A percentile compares a stretch with the other conserved stretches of the same genome.
phyloP scores from a whole-genome alignment of 2,329 filamentous ascomycete genomes.

The Erysiphe pulchra region DNA sequence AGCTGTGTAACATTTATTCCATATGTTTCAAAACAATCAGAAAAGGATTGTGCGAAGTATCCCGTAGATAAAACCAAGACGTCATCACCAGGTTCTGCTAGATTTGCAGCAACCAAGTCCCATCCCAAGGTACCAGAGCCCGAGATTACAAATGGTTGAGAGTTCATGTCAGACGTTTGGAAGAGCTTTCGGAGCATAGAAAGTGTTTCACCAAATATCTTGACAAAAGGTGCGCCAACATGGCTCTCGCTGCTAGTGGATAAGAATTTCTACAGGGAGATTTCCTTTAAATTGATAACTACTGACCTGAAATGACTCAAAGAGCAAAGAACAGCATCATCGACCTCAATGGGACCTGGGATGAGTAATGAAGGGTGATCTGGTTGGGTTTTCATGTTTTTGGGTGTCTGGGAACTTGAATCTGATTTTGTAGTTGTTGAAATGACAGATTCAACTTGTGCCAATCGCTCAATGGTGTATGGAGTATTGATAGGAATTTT shows the following conservation, averaged over 20 bases:
- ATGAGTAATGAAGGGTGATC: conserved; percentile 60
- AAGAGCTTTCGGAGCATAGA: conserved; percentile 78
- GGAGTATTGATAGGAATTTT: conserved; percentile 13
- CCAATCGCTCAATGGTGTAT: conserved; percentile 7
- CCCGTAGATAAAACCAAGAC: conserved; percentile 85
- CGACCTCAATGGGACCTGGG: conserved; percentile 91
- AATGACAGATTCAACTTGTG: conserved; percentile 6
- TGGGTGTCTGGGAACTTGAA: conserved; percentile 3
- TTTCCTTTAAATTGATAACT: conserved; percentile 1
- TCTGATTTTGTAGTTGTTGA: conserved; percentile 4
- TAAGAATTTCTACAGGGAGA: neutral
- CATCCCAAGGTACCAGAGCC: conserved; percentile 90
- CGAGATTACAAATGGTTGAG: conserved; percentile 81
- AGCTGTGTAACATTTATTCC: conserved; percentile 76
- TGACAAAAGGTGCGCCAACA: conserved; percentile 70
- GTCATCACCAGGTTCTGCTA: conserved; percentile 71
- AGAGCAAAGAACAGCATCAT: conserved; percentile 81
- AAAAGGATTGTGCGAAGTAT: conserved; percentile 91
- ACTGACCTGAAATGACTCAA: conserved; percentile 81
- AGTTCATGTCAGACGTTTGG: conserved; percentile 56
- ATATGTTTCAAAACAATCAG: conserved; percentile 76
- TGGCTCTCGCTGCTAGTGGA: conserved; percentile 52
- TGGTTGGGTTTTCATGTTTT: conserved; percentile 32
- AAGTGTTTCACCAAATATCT: conserved; percentile 72
- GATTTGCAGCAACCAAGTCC: conserved; percentile 87